Conservation (phyloP, 495 filamentous ascomycete species). For the Neurospora intermedia region DNA sequence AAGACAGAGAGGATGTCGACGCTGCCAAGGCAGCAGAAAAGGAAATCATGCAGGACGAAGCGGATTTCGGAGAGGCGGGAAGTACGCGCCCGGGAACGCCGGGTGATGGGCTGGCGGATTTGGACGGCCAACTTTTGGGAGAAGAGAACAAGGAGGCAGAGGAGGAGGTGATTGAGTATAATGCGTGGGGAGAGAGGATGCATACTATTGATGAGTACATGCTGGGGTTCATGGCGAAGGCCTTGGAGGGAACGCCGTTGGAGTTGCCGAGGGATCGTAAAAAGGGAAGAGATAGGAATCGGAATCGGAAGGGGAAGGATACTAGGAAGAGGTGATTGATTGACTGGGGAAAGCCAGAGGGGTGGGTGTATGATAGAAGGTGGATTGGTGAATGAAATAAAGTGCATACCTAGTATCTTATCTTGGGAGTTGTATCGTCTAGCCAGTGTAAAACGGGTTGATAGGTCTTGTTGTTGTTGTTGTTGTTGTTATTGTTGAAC, state of each 20-base stretch:
- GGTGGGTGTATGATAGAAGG: not conserved
- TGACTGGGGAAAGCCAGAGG: too few relatives aligned
- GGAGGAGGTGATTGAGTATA: constrained; percentile 36
- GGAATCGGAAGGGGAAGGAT: constrained; percentile 9
- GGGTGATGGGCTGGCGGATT: constrained; percentile 22
- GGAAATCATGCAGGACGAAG: constrained; percentile 80
- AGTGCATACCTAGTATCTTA: too few relatives aligned
- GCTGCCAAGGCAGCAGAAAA: constrained; percentile 83
- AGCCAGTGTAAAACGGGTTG: too few relatives aligned
- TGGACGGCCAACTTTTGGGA: not conserved
- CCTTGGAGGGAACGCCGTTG: constrained; percentile 67
- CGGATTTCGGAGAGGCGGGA: constrained; percentile 51
- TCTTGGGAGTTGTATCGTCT: too few relatives aligned
- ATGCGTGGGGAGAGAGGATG: constrained; percentile 43
- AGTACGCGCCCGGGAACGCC: constrained; percentile 35
- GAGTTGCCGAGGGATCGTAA: constrained; percentile 56
- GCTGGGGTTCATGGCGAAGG: constrained; percentile 63
- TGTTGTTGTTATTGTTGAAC: not conserved
- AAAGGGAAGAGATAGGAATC: too few relatives aligned
- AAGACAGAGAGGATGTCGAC: constrained; percentile 83
- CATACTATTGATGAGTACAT: constrained; percentile 77
- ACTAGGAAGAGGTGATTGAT: constrained; percentile 2
- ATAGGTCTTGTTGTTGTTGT: too few relatives aligned
- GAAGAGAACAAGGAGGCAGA: constrained; percentile 18
- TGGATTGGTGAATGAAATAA: not conserved